These are phyloP conservation scores for Casuarina glauca DNA, from an alignment of 306 rosid species.

Conservation along the genomic window DNA sequence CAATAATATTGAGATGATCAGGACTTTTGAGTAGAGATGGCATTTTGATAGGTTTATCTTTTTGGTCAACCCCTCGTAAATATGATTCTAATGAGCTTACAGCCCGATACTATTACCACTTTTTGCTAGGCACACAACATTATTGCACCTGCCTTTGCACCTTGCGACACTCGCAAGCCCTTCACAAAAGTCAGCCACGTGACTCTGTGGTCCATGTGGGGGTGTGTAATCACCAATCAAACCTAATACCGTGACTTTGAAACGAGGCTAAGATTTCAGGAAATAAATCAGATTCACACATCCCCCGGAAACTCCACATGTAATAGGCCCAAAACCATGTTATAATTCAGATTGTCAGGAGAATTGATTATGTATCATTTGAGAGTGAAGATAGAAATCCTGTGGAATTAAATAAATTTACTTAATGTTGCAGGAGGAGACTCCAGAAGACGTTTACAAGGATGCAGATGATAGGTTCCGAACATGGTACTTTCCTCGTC, in stretches of 20 bases:
- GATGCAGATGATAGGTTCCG: conserved; percentile 70
- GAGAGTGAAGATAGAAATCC: not conserved
- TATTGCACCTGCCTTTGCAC: not conserved
- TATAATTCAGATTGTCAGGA: too few relatives aligned
- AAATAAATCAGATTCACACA: not conserved
- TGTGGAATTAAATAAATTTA: not conserved
- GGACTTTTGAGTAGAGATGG: not conserved
- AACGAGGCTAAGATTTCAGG: too few relatives aligned
- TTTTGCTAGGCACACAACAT: not conserved
- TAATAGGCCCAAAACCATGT: too few relatives aligned
- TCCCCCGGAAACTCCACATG: too few relatives aligned
- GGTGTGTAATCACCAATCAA: not conserved
- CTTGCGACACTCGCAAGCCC: not conserved
- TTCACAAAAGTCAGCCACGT: not conserved
- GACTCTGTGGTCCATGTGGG: too few relatives aligned
- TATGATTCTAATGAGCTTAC: not conserved
- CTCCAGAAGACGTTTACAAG: conserved; percentile 59
- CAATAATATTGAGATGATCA: not conserved
- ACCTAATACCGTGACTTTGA: not conserved
- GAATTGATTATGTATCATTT: not conserved
- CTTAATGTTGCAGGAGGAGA: conserved; percentile 60
- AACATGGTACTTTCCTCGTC: conserved; percentile 62
- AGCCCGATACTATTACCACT: too few relatives aligned
- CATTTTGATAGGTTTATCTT: not conserved
- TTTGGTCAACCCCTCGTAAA: not conserved